Conservation (phyloP, 163 green algal species). For the Scenedesmus sp. region DNA sequence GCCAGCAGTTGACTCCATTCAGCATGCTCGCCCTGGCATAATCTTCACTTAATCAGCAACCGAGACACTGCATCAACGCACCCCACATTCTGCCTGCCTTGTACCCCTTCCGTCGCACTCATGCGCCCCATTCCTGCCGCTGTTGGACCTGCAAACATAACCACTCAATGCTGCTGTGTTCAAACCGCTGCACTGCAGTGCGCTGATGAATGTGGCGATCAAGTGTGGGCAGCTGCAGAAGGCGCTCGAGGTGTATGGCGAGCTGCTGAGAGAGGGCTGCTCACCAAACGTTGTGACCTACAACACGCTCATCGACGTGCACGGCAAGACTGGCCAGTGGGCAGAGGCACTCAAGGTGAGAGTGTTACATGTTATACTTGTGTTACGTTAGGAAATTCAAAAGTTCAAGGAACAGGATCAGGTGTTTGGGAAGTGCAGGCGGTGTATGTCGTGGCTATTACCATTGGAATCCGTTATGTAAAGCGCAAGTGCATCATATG, state of each 20-base stretch:
- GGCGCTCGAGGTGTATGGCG: conserved; percentile 66
- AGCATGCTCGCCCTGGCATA: background rate
- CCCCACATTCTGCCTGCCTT: background rate
- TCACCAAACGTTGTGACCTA: conserved; percentile 69
- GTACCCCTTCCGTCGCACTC: too few species aligned
- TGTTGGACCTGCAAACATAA: background rate
- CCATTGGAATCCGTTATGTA: too few species aligned
- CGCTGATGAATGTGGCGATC: conserved; percentile 78
- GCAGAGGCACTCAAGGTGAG: conserved; percentile 70
- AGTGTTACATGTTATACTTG: conserved; percentile 65
- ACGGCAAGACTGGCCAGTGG: conserved; percentile 71
- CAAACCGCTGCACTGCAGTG: background rate
- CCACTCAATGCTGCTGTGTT: background rate
- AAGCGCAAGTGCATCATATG: too few species aligned
- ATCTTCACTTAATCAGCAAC: background rate
- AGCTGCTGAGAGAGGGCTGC: conserved; percentile 57
- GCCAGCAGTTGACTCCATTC: background rate
- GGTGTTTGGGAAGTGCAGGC: too few species aligned
- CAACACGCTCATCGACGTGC: conserved; percentile 78
- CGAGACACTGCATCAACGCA: background rate
- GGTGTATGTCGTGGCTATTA: too few species aligned
- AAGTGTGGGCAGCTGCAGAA: conserved; percentile 66
- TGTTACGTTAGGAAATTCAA: background rate
- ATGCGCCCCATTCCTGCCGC: background rate
- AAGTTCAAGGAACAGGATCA: too few species aligned